These are phyloP conservation scores for Hypoxylon rubiginosum DNA, from an alignment of 2,329 filamentous ascomycete species.

Conservation along the genomic window DNA sequence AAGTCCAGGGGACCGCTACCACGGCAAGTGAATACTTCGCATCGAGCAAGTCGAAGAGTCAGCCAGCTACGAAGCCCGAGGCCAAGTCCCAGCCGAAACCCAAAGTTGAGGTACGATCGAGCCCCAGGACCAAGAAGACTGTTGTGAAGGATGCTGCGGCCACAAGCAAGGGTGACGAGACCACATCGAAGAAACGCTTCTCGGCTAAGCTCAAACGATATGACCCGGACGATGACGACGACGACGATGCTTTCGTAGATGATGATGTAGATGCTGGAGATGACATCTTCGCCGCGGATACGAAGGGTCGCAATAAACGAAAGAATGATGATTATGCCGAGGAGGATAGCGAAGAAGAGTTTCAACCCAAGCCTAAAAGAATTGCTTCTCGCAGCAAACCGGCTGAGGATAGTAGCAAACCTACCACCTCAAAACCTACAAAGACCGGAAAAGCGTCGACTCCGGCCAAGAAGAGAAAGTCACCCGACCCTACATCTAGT, in stretches of 20 bases:
- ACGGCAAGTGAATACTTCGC: constrained; percentile 71
- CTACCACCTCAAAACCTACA: constrained; percentile 46
- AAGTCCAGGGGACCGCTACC: constrained; percentile 64
- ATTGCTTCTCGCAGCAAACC: constrained; percentile 61
- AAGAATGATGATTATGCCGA: constrained; percentile 82
- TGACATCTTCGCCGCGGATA: constrained; percentile 85
- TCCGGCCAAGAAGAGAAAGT: constrained; percentile 69
- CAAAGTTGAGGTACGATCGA: constrained; percentile 64
- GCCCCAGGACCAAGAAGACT: constrained; percentile 63
- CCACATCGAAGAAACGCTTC: constrained; percentile 59
- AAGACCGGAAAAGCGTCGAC: constrained; percentile 52
- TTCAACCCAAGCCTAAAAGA: constrained; percentile 71
- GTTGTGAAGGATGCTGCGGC: constrained; percentile 47
- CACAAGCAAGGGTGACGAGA: constrained; percentile 49
- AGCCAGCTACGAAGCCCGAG: constrained; percentile 58
- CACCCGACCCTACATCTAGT: constrained; percentile 66
- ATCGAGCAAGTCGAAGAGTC: constrained; percentile 60
- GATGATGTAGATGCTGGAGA: constrained; percentile 80
- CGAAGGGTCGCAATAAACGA: constrained; percentile 73
- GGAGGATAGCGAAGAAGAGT: constrained; percentile 79
- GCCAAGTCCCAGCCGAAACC: constrained; percentile 56
- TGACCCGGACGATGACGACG: constrained; percentile 64
- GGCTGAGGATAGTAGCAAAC: constrained; percentile 52
- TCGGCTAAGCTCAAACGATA: constrained; percentile 59
- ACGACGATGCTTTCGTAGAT: constrained; percentile 71